Evolutionary conservation across 164 flowering plant genomes (phyloP), one percentile per base, ranked within the genome.

Genomic region (Tinospora cordifolia): DNA sequence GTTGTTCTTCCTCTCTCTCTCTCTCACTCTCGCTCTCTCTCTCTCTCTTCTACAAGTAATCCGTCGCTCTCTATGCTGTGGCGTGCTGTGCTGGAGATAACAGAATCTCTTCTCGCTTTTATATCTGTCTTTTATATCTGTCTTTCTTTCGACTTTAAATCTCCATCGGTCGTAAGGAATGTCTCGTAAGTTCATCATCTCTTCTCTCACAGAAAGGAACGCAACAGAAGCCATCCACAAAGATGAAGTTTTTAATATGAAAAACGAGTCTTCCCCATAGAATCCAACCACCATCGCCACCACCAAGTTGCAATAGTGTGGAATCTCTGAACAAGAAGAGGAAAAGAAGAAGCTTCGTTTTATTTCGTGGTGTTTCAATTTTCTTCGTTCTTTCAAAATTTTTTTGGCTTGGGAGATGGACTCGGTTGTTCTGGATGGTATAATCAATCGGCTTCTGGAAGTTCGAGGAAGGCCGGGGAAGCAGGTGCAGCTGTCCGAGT

Each of bases 401-500:
- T 51, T 2, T 19, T 51, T n/a, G 58, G 58, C 19, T 19, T 17
- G 58, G 17, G 69, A 44, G 72, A 88, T 90, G 92, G 90, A 90
- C 44, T 67, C 70, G 17, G 63, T 74, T 26, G 84, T 84, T 62
- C 78, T 90, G 1, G 93, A 90, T 59, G 84, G 85, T 71, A 82
- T 88, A 38, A 87, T 88, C 39, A 72, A 30, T 57, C 82, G 93
- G 64, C 81, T 90, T 1, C 73, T 87, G 24, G 91, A 86, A 60
- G 89, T 84, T n/a, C 75, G 87, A 15, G 83, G 84, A 14, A 75
- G 75, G 40, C 85, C 89, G 7, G 91, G 96, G 67, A 88, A 86
- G 79, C 96, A 86, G 76, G 93, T 90, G 12, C 93, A 86, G 83
- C 76, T 90, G 6, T 82, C 87, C 13, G 96, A 90, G 76, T 49